Conservation (phyloP, 352 stramenopile species). For the Globisporangium cystogenes region DNA sequence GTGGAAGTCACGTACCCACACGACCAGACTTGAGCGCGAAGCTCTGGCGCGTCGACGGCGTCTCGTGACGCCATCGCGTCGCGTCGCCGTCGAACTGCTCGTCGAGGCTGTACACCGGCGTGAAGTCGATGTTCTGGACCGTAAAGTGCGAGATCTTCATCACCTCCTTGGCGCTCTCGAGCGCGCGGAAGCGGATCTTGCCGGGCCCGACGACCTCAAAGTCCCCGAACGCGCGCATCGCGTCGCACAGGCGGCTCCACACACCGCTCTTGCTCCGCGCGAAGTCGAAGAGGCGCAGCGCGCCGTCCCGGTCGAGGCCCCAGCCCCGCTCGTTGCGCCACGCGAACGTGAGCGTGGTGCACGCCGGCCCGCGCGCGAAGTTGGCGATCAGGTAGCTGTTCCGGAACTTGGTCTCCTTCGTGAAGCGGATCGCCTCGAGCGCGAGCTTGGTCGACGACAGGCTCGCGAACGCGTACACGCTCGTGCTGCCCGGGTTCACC, state of each 20-base stretch:
- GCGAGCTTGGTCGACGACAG: constrained; percentile 46
- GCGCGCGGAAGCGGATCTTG: constrained; percentile 44
- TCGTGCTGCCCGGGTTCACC: constrained; percentile 19
- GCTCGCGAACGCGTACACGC: constrained; percentile 63
- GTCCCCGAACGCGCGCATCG: constrained; percentile 40
- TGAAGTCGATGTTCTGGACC: constrained; percentile 45
- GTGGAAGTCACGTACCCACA: constrained; percentile 27
- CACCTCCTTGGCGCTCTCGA: constrained; percentile 53
- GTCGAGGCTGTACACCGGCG: constrained; percentile 63
- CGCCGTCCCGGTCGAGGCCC: constrained; percentile 28
- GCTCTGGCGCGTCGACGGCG: constrained; percentile 18
- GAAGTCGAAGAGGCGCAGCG: constrained; percentile 45
- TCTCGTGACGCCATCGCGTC: constrained; percentile 20
- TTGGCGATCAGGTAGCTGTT: constrained; percentile 44
- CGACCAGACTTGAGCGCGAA: constrained; percentile 56
- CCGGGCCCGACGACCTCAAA: constrained; percentile 33
- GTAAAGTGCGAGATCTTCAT: constrained; percentile 42
- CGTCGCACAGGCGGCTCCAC: constrained; percentile 40
- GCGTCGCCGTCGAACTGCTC: constrained; percentile 52
- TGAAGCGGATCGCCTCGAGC: constrained; percentile 45
- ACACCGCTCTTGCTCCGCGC: constrained; percentile 28
- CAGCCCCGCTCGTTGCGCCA: constrained; percentile 28
- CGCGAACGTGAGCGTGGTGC: constrained; percentile 60
- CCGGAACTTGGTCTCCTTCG: constrained; percentile 30
- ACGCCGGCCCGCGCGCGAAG: constrained; percentile 64